Conservation (phyloP, 495 filamentous ascomycete species). For the Astrothelium subdiscretum region DNA sequence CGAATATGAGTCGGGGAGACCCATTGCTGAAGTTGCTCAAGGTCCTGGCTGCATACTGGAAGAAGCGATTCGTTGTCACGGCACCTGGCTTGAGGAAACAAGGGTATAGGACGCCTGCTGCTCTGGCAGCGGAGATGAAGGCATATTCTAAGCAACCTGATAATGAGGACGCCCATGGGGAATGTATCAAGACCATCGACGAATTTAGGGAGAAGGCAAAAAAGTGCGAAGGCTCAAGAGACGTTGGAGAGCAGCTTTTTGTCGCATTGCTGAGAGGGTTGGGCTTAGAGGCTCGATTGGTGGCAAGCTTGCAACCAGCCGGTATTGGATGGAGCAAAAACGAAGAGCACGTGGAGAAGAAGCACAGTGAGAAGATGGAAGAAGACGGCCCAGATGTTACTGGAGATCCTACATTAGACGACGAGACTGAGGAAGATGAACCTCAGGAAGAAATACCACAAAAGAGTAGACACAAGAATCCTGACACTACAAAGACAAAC, state of each 20-base stretch:
- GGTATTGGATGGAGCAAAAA: conserved; percentile 86
- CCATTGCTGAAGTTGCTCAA: conserved; percentile 72
- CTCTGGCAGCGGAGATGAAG: conserved; percentile 54
- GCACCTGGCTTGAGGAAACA: conserved; percentile 75
- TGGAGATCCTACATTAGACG: not conserved
- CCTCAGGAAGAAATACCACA: conserved; percentile 4
- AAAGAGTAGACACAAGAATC: not conserved
- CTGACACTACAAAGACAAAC: not conserved
- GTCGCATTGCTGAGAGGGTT: conserved; percentile 77
- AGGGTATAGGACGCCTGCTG: conserved; percentile 65
- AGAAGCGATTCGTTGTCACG: conserved; percentile 65
- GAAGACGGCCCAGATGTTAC: not conserved
- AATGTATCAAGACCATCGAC: conserved; percentile 51
- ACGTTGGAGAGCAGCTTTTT: conserved; percentile 83
- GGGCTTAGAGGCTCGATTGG: conserved; percentile 66
- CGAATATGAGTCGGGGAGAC: conserved; percentile 69
- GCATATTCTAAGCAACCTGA: conserved; percentile 51
- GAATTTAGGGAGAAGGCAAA: conserved; percentile 59
- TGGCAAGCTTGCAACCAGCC: conserved; percentile 73
- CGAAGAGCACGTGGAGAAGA: conserved; percentile 48
- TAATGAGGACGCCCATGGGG: conserved; percentile 56
- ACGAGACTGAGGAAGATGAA: conserved; percentile 10
- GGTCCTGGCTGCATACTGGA: conserved; percentile 72
- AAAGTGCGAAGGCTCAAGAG: conserved; percentile 68
- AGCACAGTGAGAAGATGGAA: conserved; percentile 20